A percentile compares a stretch with the other conserved stretches of the same genome.
Evolutionary conservation across 2,329 filamentous ascomycete genomes (phyloP).

Genomic region (Penicillium sp.): DNA sequence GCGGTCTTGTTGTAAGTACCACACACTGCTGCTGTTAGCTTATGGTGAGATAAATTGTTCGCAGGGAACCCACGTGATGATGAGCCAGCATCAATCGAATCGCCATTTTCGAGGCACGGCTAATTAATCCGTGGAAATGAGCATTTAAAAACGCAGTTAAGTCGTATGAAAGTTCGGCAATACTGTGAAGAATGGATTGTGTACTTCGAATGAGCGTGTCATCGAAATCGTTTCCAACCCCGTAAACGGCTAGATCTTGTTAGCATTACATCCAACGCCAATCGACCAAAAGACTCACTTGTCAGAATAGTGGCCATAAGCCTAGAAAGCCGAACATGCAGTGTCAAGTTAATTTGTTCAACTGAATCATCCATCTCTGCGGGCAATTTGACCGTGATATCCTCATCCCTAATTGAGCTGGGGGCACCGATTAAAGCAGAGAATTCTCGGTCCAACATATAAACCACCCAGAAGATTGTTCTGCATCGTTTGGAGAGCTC

Average conservation of each 20-base stretch:
- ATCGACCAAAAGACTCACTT: slow-evolving; percentile 12
- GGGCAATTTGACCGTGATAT: slow-evolving; percentile 29
- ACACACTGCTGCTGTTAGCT: slow-evolving; percentile 21
- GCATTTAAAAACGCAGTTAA: slow-evolving; percentile 25
- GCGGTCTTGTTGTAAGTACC: slow-evolving; percentile 27
- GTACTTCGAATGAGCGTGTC: slow-evolving; percentile 27
- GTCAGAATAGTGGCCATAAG: slow-evolving; percentile 29
- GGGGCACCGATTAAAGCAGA: slow-evolving; percentile 30
- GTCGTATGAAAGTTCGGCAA: slow-evolving; percentile 29
- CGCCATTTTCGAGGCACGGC: slow-evolving; percentile 29
- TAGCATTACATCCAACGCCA: neutral
- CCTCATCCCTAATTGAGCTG: slow-evolving; percentile 31
- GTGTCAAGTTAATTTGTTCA: slow-evolving; percentile 25
- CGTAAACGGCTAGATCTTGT: slow-evolving; percentile 24
- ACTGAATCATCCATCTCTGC: slow-evolving; percentile 22
- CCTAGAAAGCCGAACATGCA: slow-evolving; percentile 28
- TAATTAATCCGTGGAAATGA: slow-evolving; percentile 27
- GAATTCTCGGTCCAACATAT: slow-evolving; percentile 32
- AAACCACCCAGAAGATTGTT: slow-evolving; percentile 33
- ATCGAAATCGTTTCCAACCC: slow-evolving; percentile 26
- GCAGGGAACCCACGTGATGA: slow-evolving; percentile 24
- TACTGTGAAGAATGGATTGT: slow-evolving; percentile 27
- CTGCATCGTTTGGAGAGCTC: slow-evolving; percentile 26
- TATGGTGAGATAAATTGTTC: neutral
- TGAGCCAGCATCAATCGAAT: slow-evolving; percentile 29